Percentiles rank a stretch among this genome's conserved stretches.
Conservation (phyloP, 306 rosid species). For the Rosa lucieae region DNA sequence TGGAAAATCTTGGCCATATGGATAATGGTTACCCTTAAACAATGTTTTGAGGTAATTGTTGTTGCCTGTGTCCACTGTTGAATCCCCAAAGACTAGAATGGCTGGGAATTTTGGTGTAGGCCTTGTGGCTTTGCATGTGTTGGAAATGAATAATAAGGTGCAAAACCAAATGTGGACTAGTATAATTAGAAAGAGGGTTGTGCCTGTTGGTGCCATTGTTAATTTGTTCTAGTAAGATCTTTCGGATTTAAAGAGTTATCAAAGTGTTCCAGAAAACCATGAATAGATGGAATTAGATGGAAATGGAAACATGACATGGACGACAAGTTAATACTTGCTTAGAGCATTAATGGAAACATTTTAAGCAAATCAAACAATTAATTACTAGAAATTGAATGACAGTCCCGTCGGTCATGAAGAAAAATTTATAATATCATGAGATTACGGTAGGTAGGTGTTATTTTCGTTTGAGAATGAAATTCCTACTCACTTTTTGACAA, state of each 20-base stretch:
- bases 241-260: not conserved
- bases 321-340: constrained; percentile 14
- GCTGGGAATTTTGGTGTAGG: constrained; percentile 40
- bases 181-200: constrained; percentile 14
- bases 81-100: constrained; percentile 66
- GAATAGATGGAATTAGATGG: not conserved
- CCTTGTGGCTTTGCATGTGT: constrained; percentile 23
- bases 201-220: constrained; percentile 36
- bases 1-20: constrained; percentile 62
- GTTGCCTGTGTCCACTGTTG: constrained; percentile 57
- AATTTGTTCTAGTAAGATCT: not conserved
- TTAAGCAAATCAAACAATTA: not conserved
- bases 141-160: constrained; percentile 23
- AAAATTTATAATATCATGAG: too few relatives aligned
- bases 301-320: constrained; percentile 11
- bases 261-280: not conserved
- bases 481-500: too few relatives aligned
- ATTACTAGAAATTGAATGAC: not conserved
- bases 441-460: too few relatives aligned
- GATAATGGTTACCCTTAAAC: constrained; percentile 46
- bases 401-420: not conserved
- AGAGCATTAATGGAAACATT: not conserved
- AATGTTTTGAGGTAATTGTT: constrained; percentile 53
- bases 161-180: constrained; percentile 28
- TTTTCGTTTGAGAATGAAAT: too few relatives aligned